Evolutionary conservation across 352 stramenopile genomes (phyloP).

Genomic region (Lagenidium sp.): DNA sequence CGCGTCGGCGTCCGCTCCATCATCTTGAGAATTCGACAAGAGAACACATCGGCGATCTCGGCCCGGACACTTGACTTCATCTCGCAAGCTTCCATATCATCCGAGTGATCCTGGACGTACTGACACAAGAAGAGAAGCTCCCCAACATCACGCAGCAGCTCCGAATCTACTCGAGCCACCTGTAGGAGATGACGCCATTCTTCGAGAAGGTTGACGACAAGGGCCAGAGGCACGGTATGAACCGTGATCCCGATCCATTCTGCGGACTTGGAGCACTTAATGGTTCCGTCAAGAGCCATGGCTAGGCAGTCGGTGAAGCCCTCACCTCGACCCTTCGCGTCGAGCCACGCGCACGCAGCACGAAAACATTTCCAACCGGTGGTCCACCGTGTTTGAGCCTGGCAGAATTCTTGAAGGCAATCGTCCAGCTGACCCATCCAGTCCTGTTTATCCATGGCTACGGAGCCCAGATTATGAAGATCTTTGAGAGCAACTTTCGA

Average conservation of each 20-base stretch:
- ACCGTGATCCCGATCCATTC: slow-evolving; percentile 27
- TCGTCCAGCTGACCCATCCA: slow-evolving; percentile 25
- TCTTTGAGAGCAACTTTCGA: too few relatives aligned
- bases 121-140: slow-evolving; percentile 39
- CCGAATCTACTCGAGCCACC: not conserved
- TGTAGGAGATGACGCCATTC: slow-evolving; percentile 24
- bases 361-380: slow-evolving; percentile 68
- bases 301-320: slow-evolving; percentile 27
- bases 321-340: slow-evolving; percentile 26
- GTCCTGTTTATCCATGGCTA: too few relatives aligned
- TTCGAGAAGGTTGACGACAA: slow-evolving; percentile 24
- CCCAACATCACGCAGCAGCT: not conserved
- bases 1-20: too few relatives aligned
- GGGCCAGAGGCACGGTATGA: slow-evolving; percentile 9
- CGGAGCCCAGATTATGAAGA: too few relatives aligned
- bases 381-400: slow-evolving; percentile 25
- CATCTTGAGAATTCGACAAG: slow-evolving; percentile 27
- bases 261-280: slow-evolving; percentile 22
- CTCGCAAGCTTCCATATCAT: slow-evolving; percentile 10
- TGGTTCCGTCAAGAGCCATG: slow-evolving; percentile 49
- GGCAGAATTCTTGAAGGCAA: slow-evolving; percentile 19
- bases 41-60: slow-evolving; percentile 43
- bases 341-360: slow-evolving; percentile 39
- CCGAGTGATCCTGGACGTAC: slow-evolving; percentile 21
- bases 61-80: slow-evolving; percentile 36